These are phyloP conservation scores for Macrophomina pseudophaseolina DNA, from an alignment of 2,329 filamentous ascomycete genomes.

Conservation along the genomic window DNA sequence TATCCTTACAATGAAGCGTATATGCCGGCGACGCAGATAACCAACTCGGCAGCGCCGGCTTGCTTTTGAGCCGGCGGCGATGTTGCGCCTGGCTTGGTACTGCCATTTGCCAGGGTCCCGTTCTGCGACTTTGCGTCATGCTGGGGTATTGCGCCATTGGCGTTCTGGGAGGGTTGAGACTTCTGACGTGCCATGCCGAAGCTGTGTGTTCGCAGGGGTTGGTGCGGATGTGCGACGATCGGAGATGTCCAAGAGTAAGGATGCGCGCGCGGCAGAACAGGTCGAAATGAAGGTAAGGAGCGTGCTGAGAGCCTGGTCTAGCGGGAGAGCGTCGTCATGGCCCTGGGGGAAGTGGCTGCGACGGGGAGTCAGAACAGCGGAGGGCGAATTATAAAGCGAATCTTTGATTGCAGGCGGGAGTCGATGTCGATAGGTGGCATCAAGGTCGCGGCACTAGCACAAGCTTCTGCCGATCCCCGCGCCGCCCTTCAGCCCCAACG, in stretches of 20 bases:
- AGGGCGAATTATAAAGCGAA: constrained; percentile 15
- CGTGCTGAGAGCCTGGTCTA: constrained; percentile 4
- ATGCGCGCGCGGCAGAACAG: constrained; percentile 2
- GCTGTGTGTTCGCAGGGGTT: not conserved
- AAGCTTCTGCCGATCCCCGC: constrained; percentile 15
- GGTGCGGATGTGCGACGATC: constrained; percentile 12
- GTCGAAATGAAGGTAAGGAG: constrained; percentile 10
- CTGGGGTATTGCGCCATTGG: constrained; percentile 35
- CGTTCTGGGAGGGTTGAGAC: constrained; percentile 32
- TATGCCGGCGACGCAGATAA: constrained; percentile 90
- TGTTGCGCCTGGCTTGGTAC: constrained; percentile 39
- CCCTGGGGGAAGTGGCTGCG: not conserved
- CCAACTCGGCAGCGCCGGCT: constrained; percentile 72
- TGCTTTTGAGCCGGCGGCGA: constrained; percentile 40
- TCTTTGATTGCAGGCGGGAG: not conserved
- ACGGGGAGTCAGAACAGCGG: not conserved
- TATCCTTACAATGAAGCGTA: constrained; percentile 85
- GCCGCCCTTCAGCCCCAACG: constrained; percentile 17
- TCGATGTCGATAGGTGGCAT: constrained; percentile 8
- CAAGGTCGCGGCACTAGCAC: not conserved
- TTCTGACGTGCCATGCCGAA: constrained; percentile 39
- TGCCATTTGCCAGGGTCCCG: constrained; percentile 35
- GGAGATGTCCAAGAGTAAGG: constrained; percentile 1
- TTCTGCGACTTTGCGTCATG: constrained; percentile 32
- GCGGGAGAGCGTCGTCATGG: constrained; percentile 18